phyloP scores from a whole-genome alignment of 2,329 filamentous ascomycete species.

The Monosporascus sp. region DNA sequence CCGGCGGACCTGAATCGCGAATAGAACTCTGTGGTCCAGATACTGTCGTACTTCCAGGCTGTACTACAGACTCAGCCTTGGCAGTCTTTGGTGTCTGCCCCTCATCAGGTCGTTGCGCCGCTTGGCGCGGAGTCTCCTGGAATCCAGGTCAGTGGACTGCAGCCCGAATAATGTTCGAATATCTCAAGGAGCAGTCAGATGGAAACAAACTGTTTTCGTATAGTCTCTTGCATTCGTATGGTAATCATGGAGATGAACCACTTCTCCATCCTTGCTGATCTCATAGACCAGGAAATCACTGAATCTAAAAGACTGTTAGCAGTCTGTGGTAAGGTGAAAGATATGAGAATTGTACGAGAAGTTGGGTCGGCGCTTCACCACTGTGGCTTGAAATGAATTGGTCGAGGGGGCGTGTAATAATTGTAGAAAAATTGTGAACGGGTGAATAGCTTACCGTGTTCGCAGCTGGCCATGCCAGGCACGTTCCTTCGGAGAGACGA shows the following conservation, averaged over 20 bases:
- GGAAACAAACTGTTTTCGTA: constrained; percentile 17
- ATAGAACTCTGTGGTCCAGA: not conserved
- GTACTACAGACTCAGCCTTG: not conserved
- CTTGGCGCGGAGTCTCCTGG: constrained; percentile 6
- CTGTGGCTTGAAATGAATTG: too few species aligned
- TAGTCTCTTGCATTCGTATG: constrained; percentile 24
- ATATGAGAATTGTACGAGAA: not conserved
- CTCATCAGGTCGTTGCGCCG: constrained; percentile 1
- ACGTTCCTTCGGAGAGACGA: constrained; percentile 33
- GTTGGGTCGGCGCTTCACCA: too few species aligned
- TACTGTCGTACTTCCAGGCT: not conserved
- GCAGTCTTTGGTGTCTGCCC: not conserved
- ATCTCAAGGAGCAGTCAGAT: not conserved
- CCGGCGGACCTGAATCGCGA: constrained; percentile 3
- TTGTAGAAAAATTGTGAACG: too few species aligned
- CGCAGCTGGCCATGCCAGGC: constrained; percentile 39
- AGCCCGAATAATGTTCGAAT: not conserved
- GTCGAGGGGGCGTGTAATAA: too few species aligned
- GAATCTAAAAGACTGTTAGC: constrained; percentile 49
- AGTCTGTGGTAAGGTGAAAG: constrained; percentile 13
- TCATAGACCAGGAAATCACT: constrained; percentile 93
- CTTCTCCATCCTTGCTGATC: constrained; percentile 68
- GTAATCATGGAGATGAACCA: constrained; percentile 63
- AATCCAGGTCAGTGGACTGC: not conserved
- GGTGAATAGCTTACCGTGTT: constrained; percentile 32